These are phyloP conservation scores for Acorus gramineus DNA, from an alignment of 106 monocot species.

Conservation along the genomic window DNA sequence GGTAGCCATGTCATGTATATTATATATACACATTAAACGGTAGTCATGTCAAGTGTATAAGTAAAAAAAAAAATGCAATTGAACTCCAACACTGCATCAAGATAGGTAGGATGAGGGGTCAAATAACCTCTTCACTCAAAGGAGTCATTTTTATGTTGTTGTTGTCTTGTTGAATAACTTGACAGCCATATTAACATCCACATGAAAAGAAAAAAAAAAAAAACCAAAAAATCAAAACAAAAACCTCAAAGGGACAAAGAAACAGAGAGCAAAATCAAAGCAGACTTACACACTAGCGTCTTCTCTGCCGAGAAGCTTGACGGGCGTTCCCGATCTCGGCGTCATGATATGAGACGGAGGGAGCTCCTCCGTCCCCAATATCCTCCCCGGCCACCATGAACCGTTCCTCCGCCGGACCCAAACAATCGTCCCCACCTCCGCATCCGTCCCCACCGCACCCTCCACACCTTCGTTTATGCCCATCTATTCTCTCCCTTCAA, in stretches of 20 bases:
- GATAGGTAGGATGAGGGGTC: too few species aligned
- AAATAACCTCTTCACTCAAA: too few species aligned
- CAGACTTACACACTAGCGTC: slow-evolving; percentile 23
- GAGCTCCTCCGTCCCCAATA: slow-evolving; percentile 22
- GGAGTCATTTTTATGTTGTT: too few species aligned
- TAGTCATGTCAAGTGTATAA: too few species aligned
- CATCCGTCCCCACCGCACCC: slow-evolving; percentile 18
- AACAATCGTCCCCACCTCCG: slow-evolving; percentile 31
- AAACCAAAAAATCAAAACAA: too few species aligned
- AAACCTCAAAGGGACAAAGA: background rate
- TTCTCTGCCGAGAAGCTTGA: slow-evolving; percentile 20
- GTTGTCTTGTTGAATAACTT: too few species aligned
- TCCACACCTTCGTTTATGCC: slow-evolving; percentile 11
- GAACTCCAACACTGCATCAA: too few species aligned
- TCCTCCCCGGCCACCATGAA: slow-evolving; percentile 35
- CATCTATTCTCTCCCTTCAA: slow-evolving; percentile 8
- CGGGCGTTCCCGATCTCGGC: slow-evolving; percentile 22
- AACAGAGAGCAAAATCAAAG: slow-evolving; percentile 5
- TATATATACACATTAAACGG: too few species aligned
- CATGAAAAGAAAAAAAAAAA: background rate
- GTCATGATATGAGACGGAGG: slow-evolving; percentile 23
- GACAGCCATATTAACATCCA: too few species aligned
- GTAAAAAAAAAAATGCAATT: too few species aligned
- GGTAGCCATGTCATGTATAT: too few species aligned
- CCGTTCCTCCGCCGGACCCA: slow-evolving; percentile 46